Percentiles rank a stretch among this genome's conserved stretches.
Conservation (phyloP, 257 asterid species). For the Anisodus acutangulus region DNA sequence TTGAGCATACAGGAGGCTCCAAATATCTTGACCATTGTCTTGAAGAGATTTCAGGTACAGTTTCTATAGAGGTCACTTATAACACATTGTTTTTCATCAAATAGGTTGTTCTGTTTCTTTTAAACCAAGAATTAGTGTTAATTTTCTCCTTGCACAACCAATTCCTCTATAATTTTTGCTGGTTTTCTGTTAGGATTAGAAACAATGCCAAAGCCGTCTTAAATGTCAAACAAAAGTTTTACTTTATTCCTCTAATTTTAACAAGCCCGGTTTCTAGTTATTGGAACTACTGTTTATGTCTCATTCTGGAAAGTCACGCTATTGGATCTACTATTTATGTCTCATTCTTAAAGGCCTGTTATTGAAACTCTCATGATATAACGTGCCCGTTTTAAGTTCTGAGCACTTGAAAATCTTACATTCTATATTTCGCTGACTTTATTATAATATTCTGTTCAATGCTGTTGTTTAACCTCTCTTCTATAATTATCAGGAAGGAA, state of each 20-base stretch:
- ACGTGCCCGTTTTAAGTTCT: background rate
- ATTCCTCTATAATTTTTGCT: conserved; percentile 18
- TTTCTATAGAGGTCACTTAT: background rate
- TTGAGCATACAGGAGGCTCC: conserved; percentile 84
- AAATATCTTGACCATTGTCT: conserved; percentile 78
- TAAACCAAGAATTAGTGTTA: background rate
- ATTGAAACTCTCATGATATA: background rate
- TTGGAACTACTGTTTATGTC: background rate
- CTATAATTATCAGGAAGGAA: conserved; percentile 65
- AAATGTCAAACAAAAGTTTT: background rate
- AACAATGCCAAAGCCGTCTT: background rate
- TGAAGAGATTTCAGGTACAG: conserved; percentile 91
- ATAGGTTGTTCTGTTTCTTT: background rate
- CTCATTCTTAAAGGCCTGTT: background rate
- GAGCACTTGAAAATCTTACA: background rate
- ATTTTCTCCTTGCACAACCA: background rate
- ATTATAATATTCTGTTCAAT: background rate
- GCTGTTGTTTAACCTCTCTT: conserved; percentile 27
- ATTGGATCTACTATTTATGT: background rate
- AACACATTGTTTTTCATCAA: background rate
- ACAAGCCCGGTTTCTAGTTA: background rate
- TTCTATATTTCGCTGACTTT: conserved; percentile 7
- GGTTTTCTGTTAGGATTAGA: background rate
- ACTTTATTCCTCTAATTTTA: conserved; percentile 1
- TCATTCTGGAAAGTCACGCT: background rate